These are phyloP conservation scores for Myriosclerotinia duriaeana DNA, from an alignment of 2,329 filamentous ascomycete genomes.

Conservation along the genomic window DNA sequence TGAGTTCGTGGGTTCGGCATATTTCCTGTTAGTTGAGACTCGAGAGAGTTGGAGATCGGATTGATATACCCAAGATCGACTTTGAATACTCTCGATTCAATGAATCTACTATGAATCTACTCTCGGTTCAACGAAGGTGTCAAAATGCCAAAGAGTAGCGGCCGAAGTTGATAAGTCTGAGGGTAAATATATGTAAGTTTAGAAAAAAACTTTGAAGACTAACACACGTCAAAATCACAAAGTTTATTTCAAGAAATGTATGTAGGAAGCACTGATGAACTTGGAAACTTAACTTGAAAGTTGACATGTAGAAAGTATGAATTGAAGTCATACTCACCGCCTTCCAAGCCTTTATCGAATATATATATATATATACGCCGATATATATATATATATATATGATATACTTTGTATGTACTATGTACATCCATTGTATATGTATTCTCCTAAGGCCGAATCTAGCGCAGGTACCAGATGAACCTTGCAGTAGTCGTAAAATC, in stretches of 20 bases:
- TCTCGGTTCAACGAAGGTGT: not conserved
- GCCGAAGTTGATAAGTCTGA: not conserved
- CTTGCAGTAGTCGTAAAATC: slow-evolving; percentile 2
- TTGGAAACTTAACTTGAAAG: slow-evolving; percentile 5
- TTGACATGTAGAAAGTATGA: not conserved
- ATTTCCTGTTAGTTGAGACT: not conserved
- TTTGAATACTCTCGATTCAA: not conserved
- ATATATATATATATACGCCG: not conserved
- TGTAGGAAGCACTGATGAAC: slow-evolving; percentile 4
- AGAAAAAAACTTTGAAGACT: not conserved
- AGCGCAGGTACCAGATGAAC: not conserved
- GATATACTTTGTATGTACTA: too few species aligned
- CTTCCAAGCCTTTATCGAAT: not conserved
- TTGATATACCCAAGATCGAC: slow-evolving; percentile 1
- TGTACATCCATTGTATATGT: too few species aligned
- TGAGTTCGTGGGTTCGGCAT: not conserved
- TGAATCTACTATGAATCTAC: not conserved
- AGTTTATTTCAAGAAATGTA: not conserved
- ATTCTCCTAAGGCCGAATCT: slow-evolving; percentile 10
- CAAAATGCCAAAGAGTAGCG: slow-evolving; percentile 8
- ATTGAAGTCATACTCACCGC: slow-evolving; percentile 3
- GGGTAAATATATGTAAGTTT: not conserved
- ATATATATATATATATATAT: too few species aligned
- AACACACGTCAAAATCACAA: not conserved
- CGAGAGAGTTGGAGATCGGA: not conserved